phyloP scores from a whole-genome alignment of 805 yeast species.

The Komagataella populi region DNA sequence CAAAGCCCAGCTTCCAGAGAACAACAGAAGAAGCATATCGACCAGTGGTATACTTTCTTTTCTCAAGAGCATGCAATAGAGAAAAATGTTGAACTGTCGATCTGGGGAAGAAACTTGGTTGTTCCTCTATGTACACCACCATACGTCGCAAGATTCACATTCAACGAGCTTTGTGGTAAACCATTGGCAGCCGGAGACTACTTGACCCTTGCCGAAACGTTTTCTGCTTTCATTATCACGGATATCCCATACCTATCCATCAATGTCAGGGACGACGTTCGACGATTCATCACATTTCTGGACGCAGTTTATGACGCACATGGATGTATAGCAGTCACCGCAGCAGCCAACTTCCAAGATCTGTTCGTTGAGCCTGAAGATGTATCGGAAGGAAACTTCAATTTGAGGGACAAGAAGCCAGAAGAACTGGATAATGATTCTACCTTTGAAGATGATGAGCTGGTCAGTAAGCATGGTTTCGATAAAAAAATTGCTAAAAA shows the following conservation, averaged over 20 bases:
- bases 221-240: slow-evolving; percentile 71
- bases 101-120: slow-evolving; percentile 79
- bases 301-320: slow-evolving; percentile 94
- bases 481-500: slow-evolving; percentile 57
- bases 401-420: slow-evolving; percentile 11
- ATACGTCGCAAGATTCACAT: slow-evolving; percentile 80
- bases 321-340: slow-evolving; percentile 78
- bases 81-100: slow-evolving; percentile 25
- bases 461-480: slow-evolving; percentile 68
- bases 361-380: slow-evolving; percentile 77
- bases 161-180: slow-evolving; percentile 73
- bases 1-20: slow-evolving; percentile 32
- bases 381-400: slow-evolving; percentile 33
- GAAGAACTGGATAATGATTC: slow-evolving; percentile 14
- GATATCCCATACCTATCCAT: slow-evolving; percentile 83
- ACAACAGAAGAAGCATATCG: slow-evolving; percentile 47
- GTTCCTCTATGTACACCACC: slow-evolving; percentile 73
- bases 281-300: slow-evolving; percentile 86
- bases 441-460: slow-evolving; percentile 36
- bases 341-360: slow-evolving; percentile 73
- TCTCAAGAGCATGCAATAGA: slow-evolving; percentile 41
- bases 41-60: slow-evolving; percentile 65
- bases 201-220: slow-evolving; percentile 63
- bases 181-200: slow-evolving; percentile 94
- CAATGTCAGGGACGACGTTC: slow-evolving; percentile 66